Base-by-base conservation (phyloP, 2,329 filamentous ascomycete species). In the Fusarium sp. region DNA sequence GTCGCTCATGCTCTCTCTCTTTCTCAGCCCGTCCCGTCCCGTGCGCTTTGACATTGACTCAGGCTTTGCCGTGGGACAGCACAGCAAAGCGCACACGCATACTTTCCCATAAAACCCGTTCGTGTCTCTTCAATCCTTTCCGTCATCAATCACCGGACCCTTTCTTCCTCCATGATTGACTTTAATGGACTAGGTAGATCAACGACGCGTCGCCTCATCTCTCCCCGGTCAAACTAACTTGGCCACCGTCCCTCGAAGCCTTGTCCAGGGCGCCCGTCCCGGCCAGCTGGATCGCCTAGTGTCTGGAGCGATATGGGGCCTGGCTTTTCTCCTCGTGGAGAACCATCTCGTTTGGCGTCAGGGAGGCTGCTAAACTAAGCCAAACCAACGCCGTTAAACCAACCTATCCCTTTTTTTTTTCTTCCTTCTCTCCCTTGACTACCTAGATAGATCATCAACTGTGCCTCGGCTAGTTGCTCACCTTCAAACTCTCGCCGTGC, bases 1-100 rank as follows among this genome's bases (percentile, higher is more conserved):
- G 42, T 29, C 45, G 22, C 16, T 13, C 25, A 9, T 9, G 9
- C 7, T 27, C 45, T 50, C 35, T 54, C 60, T 60, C 58, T 56
- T 47, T 63, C 63, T 66, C 70, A 74, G 57, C 50, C 67, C 66
- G 67, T 74, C 56, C 68, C 71, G 71, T 74, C 47, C 47, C 47
- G 58, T 61, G 60, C 60, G 71, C 71, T 74, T 71, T 74, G 71
- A 70, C 68, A 45, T 65, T 60, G 60, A 61, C 22, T 54, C 59
- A 60, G 13, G n/a, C 20, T 31, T 36, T 57, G 13, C 14, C 45
- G 40, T 62, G 33, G 33, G 35, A 35, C 50, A 59, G 13, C 10
- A 40, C 10, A 40, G 36, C 11, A 25, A 20, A 25, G 20, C 42
- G 20, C 42, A 45, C 22, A 60, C 27, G 36, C 25, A 29, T 38